Evolutionary conservation across 495 filamentous ascomycete genomes (phyloP), one percentile per base, ranked within the genome.

Genomic region (Xylaria flabelliformis): DNA sequence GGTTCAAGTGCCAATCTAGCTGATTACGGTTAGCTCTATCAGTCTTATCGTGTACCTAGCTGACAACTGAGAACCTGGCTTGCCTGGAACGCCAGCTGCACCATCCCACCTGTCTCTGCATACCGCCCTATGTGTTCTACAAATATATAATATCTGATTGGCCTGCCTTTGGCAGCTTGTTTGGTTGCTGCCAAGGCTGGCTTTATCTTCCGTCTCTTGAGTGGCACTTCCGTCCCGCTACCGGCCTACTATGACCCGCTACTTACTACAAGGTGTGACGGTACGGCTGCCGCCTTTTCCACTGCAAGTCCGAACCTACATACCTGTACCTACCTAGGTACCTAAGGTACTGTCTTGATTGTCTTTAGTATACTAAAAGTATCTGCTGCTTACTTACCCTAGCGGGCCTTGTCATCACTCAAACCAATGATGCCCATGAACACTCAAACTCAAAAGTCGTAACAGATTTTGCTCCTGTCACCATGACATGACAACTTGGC

Each of bases 141-240:
- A 56, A 67, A 67, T 67, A 19, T 42, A 13, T 55, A 26, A 56
- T 12, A 26, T 19, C 29, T 72, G 51, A 72, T 72, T 72, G 50
- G 63, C 53, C 42, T 19, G 36, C 26, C 53, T 24, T 42, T 15
- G 39, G 50, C 69, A 12, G 48, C 17, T 29, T 46, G 2, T 39
- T 71, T 58, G 69, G 46, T n/a, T 34, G 50, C 39, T 34, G 51
- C 70, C 63, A 71, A 64, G 69, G 26, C 51, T 63, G 58, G 53
- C 12, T 48, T 70, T 64, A 53, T 67, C 65, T 36, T 50, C 65
- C 34, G 65, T 69, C 36, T 13, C 15, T 69, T 51, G 26, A 36
- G 39, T 42, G 67, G 53, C 55, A 62, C 41, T 39, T 61, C 34
- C 17, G 29, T 69, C 67, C 67, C 67, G 67, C 67, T 69, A 69